A percentile compares a stretch with the other conserved stretches of the same genome.
phyloP scores from a whole-genome alignment of 192 early-diverging fungal species.

The Rhizophagus sp. region DNA sequence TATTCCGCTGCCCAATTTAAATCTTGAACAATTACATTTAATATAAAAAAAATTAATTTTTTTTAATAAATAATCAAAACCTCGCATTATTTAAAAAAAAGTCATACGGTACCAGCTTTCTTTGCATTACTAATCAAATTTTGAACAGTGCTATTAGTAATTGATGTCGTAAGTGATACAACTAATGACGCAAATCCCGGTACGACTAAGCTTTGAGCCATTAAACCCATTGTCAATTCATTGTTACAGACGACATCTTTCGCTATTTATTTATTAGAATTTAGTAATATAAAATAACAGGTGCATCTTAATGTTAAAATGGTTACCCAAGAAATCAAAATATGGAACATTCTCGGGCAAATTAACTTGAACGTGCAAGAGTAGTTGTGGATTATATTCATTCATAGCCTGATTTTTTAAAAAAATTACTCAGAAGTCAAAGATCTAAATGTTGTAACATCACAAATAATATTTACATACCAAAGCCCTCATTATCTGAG shows the following conservation, averaged over 20 bases:
- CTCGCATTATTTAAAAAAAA: too few species aligned
- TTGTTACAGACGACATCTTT: conserved; percentile 71
- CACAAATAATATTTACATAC: background rate
- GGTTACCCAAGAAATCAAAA: conserved; percentile 50
- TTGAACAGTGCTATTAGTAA: conserved; percentile 52
- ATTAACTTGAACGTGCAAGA: conserved; percentile 63
- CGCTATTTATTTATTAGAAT: conserved; percentile 41
- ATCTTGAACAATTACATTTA: background rate
- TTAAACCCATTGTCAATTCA: conserved; percentile 67
- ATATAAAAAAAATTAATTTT: background rate
- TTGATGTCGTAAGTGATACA: conserved; percentile 64
- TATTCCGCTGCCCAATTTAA: conserved; percentile 62
- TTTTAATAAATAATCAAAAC: background rate
- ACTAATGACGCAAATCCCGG: conserved; percentile 72
- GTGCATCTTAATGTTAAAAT: too few species aligned
- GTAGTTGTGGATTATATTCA: conserved; percentile 58
- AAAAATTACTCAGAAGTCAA: background rate
- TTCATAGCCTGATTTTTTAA: conserved; percentile 49
- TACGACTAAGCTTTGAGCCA: conserved; percentile 68
- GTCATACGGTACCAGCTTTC: conserved; percentile 7
- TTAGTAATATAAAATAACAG: too few species aligned
- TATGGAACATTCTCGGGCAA: conserved; percentile 72
- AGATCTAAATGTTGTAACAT: background rate
- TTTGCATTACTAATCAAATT: conserved; percentile 41
- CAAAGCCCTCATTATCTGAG: conserved; percentile 68